Conservation (phyloP, 2,329 filamentous ascomycete genomes). For the Colletotrichum lindemuthianum region DNA sequence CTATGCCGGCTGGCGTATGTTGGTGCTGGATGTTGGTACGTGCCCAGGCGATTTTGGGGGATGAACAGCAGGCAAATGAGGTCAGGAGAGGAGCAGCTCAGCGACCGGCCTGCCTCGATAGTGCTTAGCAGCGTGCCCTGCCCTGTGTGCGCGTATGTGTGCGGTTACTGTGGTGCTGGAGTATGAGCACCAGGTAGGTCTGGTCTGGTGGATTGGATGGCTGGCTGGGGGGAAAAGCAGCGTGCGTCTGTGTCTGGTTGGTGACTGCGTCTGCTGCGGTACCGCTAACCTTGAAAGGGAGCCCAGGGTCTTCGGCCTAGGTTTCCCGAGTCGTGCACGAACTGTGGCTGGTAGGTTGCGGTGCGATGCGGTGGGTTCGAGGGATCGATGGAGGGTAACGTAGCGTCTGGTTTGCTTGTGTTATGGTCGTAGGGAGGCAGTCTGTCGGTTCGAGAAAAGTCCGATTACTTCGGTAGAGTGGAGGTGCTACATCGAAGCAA, state of each 20-base stretch:
- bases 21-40: constrained; percentile 32
- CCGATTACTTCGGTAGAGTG: background rate
- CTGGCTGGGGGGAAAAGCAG: constrained; percentile 13
- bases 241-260: constrained; percentile 17
- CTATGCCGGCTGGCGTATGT: constrained; percentile 26
- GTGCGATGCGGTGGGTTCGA: constrained; percentile 1
- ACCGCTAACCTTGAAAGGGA: constrained; percentile 24
- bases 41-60: constrained; percentile 25
- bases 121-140: constrained; percentile 20
- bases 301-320: constrained; percentile 25
- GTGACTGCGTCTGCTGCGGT: constrained; percentile 26
- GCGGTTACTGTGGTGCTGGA: background rate
- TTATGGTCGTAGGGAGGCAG: background rate
- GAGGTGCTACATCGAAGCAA: constrained; percentile 25
- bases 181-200: constrained; percentile 1
- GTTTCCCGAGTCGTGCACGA: constrained; percentile 31
- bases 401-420: background rate
- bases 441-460: too few species aligned
- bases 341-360: constrained; percentile 26
- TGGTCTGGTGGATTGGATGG: background rate
- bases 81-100: background rate
- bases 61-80: constrained; percentile 8
- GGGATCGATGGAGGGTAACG: constrained; percentile 6
- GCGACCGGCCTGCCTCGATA: background rate
- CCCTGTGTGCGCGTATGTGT: constrained; percentile 14